A percentile compares a stretch with the other conserved stretches of the same genome.
Conservation (phyloP, 2,329 filamentous ascomycete species). For the Alternaria sp. region DNA sequence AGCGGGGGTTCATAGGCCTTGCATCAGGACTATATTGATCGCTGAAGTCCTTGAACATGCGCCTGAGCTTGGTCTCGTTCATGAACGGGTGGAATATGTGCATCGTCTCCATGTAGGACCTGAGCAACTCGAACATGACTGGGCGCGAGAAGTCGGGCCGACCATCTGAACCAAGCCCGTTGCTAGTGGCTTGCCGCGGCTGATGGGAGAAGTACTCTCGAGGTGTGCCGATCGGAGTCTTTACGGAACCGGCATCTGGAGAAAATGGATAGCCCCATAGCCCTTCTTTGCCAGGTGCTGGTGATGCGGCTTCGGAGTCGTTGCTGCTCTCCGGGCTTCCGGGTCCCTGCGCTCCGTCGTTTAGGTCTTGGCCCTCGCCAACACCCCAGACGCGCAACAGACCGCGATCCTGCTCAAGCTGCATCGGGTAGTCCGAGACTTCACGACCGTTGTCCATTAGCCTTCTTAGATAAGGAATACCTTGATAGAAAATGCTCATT, state of each 20-base stretch:
- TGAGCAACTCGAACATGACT: conserved; percentile 58
- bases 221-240: conserved; percentile 25
- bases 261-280: conserved; percentile 57
- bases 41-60: conserved; percentile 59
- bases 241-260: conserved; percentile 46
- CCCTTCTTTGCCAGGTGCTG: conserved; percentile 54
- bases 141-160: conserved; percentile 60
- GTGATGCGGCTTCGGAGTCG: conserved; percentile 49
- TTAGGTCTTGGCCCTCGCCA: conserved; percentile 73
- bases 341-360: conserved; percentile 53
- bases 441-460: conserved; percentile 73
- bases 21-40: conserved; percentile 43
- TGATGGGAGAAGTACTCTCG: conserved; percentile 37
- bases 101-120: conserved; percentile 65
- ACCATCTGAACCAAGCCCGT: conserved; percentile 61
- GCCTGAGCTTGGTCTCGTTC: conserved; percentile 59
- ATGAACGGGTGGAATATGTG: conserved; percentile 71
- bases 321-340: conserved; percentile 44
- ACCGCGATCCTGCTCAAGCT: conserved; percentile 75
- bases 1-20: conserved; percentile 25
- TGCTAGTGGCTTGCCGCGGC: conserved; percentile 28
- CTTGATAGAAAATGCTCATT: conserved; percentile 63
- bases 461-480: conserved; percentile 56
- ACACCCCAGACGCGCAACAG: conserved; percentile 77
- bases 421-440: conserved; percentile 71